Base-by-base conservation (phyloP, 257 asterid species). In the Mentha longifolia region DNA sequence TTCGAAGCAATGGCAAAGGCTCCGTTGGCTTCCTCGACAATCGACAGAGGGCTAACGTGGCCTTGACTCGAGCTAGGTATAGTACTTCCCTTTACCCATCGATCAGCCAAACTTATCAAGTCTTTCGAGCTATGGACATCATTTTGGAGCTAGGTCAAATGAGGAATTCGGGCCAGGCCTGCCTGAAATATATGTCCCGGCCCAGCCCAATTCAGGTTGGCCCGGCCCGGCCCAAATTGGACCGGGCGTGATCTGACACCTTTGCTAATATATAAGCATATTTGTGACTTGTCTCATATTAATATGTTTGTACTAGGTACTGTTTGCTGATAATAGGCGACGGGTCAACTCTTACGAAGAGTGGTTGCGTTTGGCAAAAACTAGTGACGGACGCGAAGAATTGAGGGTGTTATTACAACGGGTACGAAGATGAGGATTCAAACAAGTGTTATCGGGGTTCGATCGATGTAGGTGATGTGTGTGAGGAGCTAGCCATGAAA, bases 11-110 rank as follows among this genome's bases (percentile, higher is more conserved):
- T 61, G 81, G 76, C 37, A 79, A 47, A 16, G 92, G 97, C 60
- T 82, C 84, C 14, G 74, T 90, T 17, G 97, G 97, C 42, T 90
- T 90, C 66, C 93, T 90, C 50, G 81, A 86, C 25, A 84, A 84
- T 65, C 65, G 62, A 46, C 91, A 82, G 54, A 78, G 97, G 68
- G 70, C 82, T 19, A 88, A 88, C 66, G 96, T 88, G 45, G 88
- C 95, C 67, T 72, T 90, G 25, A 90, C 96, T 61, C 79, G 97
- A 55, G 96, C 97, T 10, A 86, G 92, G n/a, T n/a, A n/a, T n/a
- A n/a, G 97, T 90, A n/a, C n/a, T n/a, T n/a, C n/a, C n/a, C n/a
- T n/a, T n/a, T n/a, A n/a, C n/a, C n/a, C n/a, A n/a, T n/a, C n/a
- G n/a, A n/a, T n/a, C n/a, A n/a, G n/a, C n/a, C n/a, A n/a, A n/a